Evolutionary conservation across 305 asterid genomes (phyloP), one percentile per base, ranked within the genome.

Genomic region (Fraxinus ornus): DNA sequence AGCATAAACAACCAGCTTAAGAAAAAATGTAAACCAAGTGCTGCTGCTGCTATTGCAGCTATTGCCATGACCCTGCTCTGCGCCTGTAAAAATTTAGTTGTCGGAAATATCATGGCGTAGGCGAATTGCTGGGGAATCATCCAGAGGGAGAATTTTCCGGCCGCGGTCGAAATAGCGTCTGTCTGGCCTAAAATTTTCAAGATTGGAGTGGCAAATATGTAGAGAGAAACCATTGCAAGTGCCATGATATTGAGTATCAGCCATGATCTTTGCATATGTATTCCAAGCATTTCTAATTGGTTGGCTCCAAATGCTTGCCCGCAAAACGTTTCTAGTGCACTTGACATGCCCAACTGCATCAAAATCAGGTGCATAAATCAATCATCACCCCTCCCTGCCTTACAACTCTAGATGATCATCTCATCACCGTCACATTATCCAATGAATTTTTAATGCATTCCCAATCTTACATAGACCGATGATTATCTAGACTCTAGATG

Each of bases 261-360:
- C 92, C 90, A 90, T 49, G 97, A 85, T 79, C 90, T 86, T 35
- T 93, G 95, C 94, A 93, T 88, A 83, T 91, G 91, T 71, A 90
- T 81, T 3, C 97, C 95, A 0, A 93, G 85, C 88, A 91, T 85
- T 24, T 90, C 86, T 1, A 81, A 4, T 55, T 89, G 91, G 36
- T 89, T 86, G 0, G 94, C 97, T 5, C 97, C 97, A 21, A 32
- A 93, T 0, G 97, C 97, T 89, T 93, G 95, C 4, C 97, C 96
- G 7, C 97, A 92, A n/a, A 89, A 91, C 0, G 97, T 92, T 83
- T 91, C 94, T 26, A 92, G 57, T 5, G 94, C 97, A 90, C 94
- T 91, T 73, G 93, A 90, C 90, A 92, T 85, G 26, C 97, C 97
- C 72, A 86, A 22, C 97, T 91, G 81, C 15, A 15, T 39, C 66